phyloP scores from a whole-genome alignment of 2,329 filamentous ascomycete species.

The Epichloe scottii region DNA sequence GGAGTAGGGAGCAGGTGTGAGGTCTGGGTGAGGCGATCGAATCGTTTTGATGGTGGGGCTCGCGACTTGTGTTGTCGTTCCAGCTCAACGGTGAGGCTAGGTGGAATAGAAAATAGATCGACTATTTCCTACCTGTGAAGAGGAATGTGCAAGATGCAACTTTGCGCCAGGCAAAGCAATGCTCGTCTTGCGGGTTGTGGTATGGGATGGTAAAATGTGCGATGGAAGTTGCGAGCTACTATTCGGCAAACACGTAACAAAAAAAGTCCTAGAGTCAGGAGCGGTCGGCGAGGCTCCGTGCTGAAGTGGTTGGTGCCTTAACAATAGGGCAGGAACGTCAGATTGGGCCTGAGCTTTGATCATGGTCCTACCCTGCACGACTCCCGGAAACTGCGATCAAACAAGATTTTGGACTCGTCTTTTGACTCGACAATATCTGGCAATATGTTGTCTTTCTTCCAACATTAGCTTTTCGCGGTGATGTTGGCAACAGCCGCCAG shows the following conservation, averaged over 20 bases:
- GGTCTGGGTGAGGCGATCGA: constrained; percentile 11
- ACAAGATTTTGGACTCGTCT: background rate
- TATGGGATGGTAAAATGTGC: constrained; percentile 7
- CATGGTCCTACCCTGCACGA: background rate
- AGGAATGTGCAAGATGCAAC: constrained; percentile 12
- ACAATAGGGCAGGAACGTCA: background rate
- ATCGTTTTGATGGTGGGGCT: constrained; percentile 2
- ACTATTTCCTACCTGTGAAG: constrained; percentile 15
- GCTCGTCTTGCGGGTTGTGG: constrained; percentile 7
- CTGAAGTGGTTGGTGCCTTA: background rate
- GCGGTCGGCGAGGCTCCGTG: background rate
- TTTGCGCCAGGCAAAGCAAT: constrained; percentile 29
- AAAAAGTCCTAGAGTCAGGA: background rate
- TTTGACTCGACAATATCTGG: no score
- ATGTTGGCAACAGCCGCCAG: background rate
- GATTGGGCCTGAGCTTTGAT: background rate
- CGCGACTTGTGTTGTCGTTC: background rate
- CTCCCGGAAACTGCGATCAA: background rate
- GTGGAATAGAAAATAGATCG: constrained; percentile 12
- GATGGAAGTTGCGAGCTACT: constrained; percentile 10
- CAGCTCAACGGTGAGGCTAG: background rate
- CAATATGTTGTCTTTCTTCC: no score
- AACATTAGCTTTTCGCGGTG: background rate
- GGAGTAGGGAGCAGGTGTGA: constrained; percentile 10
- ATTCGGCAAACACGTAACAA: background rate